Evolutionary conservation across 2,329 filamentous ascomycete species (phyloP), one percentile per base, ranked within the genome.

Genomic region (Botrytis elliptica): DNA sequence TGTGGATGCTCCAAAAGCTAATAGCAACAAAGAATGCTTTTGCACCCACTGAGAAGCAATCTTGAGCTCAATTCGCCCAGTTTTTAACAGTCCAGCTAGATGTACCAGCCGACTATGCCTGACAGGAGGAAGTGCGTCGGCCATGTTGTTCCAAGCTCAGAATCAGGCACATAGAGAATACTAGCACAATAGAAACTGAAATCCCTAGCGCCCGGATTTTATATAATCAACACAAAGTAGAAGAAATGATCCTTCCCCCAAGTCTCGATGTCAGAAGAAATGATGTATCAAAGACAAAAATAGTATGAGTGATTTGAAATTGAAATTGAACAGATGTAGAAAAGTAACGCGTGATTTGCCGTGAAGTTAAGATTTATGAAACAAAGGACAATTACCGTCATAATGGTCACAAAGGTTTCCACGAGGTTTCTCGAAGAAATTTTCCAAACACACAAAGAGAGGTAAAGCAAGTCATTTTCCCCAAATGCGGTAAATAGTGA

Each of bases 371-470:
- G 7, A 16, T 14, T 16, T 10, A 33, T 68, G 5, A 57, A 52
- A 68, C 49, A 68, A 68, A 68, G 66, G 25, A n/a, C 36, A 66
- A 38, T 12, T n/a, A 36, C 64, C 12, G 3, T 33, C 6, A 42
- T 33, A 42, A 68, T 16, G 5, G 18, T 33, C 25, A 57, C 66
- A 68, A 68, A 68, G 49, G 18, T 29, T 67, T 68, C 49, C 36
- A 68, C 36, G n/a, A 68, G 46, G 16, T 52, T 42, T 68, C 49
- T 68, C 25, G 10, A 33, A 40, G 14, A 57, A 57, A 25, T 33
- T 4, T 42, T 42, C 9, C 49, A 68, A 57, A 68, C 36, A 42
- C 49, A 68, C 49, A 68, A 57, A 68, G 66, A 68, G 66, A 69
- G 66, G 18, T n/a, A 57, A 69, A 33, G 36, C 5, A 22, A 57